phyloP scores from a whole-genome alignment of 2,329 filamentous ascomycete genomes.

The Furcasterigmium sp. region DNA sequence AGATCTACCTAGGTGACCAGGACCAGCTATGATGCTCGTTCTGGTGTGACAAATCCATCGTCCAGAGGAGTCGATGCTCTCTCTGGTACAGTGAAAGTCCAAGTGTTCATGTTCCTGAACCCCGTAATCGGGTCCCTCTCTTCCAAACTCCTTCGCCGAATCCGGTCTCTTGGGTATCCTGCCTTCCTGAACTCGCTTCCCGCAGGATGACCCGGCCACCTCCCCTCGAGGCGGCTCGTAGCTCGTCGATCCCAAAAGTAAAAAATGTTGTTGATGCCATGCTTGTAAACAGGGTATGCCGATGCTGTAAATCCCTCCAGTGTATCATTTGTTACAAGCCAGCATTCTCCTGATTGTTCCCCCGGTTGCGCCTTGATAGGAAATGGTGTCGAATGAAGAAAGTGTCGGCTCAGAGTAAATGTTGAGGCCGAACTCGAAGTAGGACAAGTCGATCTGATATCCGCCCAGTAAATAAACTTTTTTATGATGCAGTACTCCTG shows the following conservation, averaged over 20 bases:
- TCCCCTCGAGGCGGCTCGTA: constrained; percentile 8
- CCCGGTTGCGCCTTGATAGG: constrained; percentile 22
- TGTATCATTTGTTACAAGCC: constrained; percentile 4
- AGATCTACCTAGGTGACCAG: too few species aligned
- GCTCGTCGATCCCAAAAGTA: neutral
- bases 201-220: neutral
- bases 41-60: too few species aligned
- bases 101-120: too few species aligned
- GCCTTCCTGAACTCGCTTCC: neutral
- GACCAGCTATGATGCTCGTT: too few species aligned
- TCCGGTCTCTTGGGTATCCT: neutral
- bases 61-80: too few species aligned
- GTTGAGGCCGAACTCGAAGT: constrained; percentile 20
- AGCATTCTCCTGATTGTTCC: constrained; percentile 7
- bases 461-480: constrained; percentile 15
- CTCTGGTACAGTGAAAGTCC: too few species aligned
- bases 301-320: neutral
- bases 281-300: constrained; percentile 23
- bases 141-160: neutral
- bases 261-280: constrained; percentile 21
- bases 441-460: constrained; percentile 3
- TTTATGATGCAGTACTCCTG: constrained; percentile 46
- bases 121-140: too few species aligned
- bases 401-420: constrained; percentile 4
- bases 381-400: constrained; percentile 16